Evolutionary conservation across 257 asterid genomes (phyloP).

Genomic region (Echium plantagineum): DNA sequence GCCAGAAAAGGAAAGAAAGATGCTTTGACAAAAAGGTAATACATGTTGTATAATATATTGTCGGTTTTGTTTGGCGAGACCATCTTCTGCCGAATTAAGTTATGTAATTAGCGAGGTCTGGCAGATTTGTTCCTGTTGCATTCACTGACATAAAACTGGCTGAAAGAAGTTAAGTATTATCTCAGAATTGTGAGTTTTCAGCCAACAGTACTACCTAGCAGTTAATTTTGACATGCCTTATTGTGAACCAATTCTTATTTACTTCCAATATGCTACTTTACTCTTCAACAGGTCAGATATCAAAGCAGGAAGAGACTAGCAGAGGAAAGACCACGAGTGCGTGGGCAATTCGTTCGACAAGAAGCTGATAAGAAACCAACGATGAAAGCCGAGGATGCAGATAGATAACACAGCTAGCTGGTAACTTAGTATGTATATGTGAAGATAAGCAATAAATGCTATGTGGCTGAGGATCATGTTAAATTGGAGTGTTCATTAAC

Average conservation of each 20-base stretch:
- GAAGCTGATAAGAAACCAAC: constrained; percentile 12
- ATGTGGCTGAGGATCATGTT: neutral
- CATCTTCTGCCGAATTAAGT: neutral
- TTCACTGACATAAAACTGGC: neutral
- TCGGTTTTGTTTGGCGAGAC: neutral
- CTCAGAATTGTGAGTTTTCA: neutral
- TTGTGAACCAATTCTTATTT: neutral
- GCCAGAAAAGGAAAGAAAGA: constrained; percentile 43
- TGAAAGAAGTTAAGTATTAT: neutral
- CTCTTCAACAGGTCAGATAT: constrained; percentile 28
- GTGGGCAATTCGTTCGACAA: constrained; percentile 41
- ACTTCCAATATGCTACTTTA: neutral
- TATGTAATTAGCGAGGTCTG: neutral
- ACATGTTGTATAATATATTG: neutral
- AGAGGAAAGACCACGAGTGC: constrained; percentile 41
- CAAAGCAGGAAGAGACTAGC: constrained; percentile 41
- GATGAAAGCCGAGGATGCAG: constrained; percentile 14
- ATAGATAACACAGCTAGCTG: constrained; percentile 18
- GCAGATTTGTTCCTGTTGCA: neutral
- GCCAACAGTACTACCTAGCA: too few relatives aligned
- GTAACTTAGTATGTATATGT: constrained; percentile 5
- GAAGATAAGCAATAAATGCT: constrained; percentile 9
- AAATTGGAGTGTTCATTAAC: neutral
- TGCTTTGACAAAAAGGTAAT: constrained; percentile 41
- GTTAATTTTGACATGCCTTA: neutral